phyloP scores from a whole-genome alignment of 805 yeast genomes.

The Candida saitoana region DNA sequence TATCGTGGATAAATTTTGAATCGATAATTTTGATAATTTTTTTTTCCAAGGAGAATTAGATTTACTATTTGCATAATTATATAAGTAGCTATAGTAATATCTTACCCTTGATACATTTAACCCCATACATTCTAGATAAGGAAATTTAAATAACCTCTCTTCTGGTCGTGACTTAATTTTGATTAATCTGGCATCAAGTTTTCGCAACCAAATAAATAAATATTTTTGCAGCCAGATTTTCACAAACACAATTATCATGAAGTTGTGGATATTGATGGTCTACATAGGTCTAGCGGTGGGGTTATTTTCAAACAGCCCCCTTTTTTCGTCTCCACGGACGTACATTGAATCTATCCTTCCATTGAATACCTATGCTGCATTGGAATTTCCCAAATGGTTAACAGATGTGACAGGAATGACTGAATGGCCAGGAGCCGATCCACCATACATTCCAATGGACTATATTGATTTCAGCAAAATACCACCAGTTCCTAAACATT shows the following conservation, averaged over 20 bases:
- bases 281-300: background rate
- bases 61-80: no score
- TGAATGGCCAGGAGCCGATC: constrained; percentile 82
- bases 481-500: constrained; percentile 47
- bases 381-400: constrained; percentile 72
- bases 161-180: no score
- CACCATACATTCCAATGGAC: constrained; percentile 82
- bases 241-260: background rate
- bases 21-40: no score
- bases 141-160: no score
- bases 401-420: constrained; percentile 64
- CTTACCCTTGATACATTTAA: no score
- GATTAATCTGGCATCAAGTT: background rate
- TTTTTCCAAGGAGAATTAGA: no score
- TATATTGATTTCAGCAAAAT: constrained; percentile 56
- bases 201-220: background rate
- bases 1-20: no score
- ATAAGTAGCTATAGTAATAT: no score
- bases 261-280: background rate
- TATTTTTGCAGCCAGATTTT: background rate
- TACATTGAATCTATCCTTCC: background rate
- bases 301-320: background rate
- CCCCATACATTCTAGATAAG: no score
- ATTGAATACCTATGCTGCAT: background rate
- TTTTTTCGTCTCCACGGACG: background rate